phyloP scores from a whole-genome alignment of 2,329 filamentous ascomycete genomes.

The Aspergillus glaucus region DNA sequence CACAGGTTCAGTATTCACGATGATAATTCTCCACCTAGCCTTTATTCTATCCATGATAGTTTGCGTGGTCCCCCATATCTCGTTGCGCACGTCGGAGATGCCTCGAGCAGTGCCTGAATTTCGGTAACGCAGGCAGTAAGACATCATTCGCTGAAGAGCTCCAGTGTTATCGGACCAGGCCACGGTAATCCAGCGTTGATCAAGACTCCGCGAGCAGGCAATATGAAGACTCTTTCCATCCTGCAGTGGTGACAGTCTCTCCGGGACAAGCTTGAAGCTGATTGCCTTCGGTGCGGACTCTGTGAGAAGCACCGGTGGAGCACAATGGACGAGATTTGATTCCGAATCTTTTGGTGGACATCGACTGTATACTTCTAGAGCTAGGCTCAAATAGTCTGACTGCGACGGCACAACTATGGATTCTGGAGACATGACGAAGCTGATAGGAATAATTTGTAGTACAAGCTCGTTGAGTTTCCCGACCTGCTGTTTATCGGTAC shows the following conservation, averaged over 20 bases:
- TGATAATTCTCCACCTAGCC: slow-evolving; percentile 51
- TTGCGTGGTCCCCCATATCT: slow-evolving; percentile 53
- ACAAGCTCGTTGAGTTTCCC: slow-evolving; percentile 44
- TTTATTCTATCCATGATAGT: slow-evolving; percentile 49
- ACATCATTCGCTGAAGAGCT: slow-evolving; percentile 46
- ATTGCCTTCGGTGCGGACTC: slow-evolving; percentile 48
- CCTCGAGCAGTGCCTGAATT: slow-evolving; percentile 22
- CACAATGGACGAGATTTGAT: slow-evolving; percentile 38
- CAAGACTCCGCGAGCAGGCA: slow-evolving; percentile 51
- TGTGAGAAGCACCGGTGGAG: slow-evolving; percentile 50
- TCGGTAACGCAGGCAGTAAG: slow-evolving; percentile 48
- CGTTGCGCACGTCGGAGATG: slow-evolving; percentile 47
- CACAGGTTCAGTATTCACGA: slow-evolving; percentile 48
- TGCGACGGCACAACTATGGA: slow-evolving; percentile 47
- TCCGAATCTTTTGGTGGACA: slow-evolving; percentile 42
- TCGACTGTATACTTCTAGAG: slow-evolving; percentile 53
- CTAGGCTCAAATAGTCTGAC: slow-evolving; percentile 44
- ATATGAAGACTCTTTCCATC: slow-evolving; percentile 54
- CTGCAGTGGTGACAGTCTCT: slow-evolving; percentile 50
- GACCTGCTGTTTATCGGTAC: slow-evolving; percentile 25
- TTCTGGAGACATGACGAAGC: slow-evolving; percentile 48
- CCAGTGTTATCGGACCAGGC: slow-evolving; percentile 56
- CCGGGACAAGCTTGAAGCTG: slow-evolving; percentile 49
- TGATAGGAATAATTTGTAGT: slow-evolving; percentile 53
- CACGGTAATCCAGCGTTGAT: slow-evolving; percentile 53